Evolutionary conservation across 805 yeast genomes (phyloP).

Genomic region (Kodamaea neixiangensis): DNA sequence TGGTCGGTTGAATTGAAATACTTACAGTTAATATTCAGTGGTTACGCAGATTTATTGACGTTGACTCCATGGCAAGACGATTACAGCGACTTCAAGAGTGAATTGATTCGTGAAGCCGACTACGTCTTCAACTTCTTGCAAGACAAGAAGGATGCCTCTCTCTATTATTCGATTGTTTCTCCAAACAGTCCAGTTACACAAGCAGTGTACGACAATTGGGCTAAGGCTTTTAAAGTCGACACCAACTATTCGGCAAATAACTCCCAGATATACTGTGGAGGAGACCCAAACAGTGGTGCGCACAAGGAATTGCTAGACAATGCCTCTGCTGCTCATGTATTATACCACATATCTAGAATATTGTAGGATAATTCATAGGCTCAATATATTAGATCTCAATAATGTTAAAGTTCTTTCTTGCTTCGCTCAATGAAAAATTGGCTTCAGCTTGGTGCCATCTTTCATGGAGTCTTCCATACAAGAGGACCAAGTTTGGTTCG

Average conservation of each 20-base stretch:
- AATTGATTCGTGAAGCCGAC: conserved; percentile 16
- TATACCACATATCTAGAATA: conserved; percentile 14
- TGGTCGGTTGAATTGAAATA: conserved; percentile 29
- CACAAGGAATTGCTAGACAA: conserved; percentile 18
- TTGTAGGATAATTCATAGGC: no score
- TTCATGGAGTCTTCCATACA: conserved; percentile 45
- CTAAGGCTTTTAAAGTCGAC: conserved; percentile 1
- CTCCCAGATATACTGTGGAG: conserved; percentile 9
- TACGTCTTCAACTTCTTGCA: conserved; percentile 17
- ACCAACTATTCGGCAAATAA: not conserved
- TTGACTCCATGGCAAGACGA: conserved; percentile 6
- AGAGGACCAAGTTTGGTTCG: conserved; percentile 37
- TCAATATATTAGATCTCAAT: conserved; percentile 17
- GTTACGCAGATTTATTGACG: conserved; percentile 22
- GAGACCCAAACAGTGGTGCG: conserved; percentile 10
- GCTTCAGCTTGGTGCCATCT: conserved; percentile 37
- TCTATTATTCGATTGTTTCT: conserved; percentile 17
- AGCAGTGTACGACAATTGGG: conserved; percentile 2
- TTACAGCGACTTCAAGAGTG: conserved; percentile 10
- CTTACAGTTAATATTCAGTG: conserved; percentile 24
- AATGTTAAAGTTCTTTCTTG: conserved; percentile 24
- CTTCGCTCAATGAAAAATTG: conserved; percentile 27
- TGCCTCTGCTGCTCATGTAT: conserved; percentile 19
- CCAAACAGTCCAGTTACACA: not conserved
- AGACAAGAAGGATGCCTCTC: conserved; percentile 13